Percentiles rank a stretch among this genome's conserved stretches.
These are phyloP conservation scores for Dactylorhiza incarnata DNA, from an alignment of 106 monocot species.

Conservation along the genomic window DNA sequence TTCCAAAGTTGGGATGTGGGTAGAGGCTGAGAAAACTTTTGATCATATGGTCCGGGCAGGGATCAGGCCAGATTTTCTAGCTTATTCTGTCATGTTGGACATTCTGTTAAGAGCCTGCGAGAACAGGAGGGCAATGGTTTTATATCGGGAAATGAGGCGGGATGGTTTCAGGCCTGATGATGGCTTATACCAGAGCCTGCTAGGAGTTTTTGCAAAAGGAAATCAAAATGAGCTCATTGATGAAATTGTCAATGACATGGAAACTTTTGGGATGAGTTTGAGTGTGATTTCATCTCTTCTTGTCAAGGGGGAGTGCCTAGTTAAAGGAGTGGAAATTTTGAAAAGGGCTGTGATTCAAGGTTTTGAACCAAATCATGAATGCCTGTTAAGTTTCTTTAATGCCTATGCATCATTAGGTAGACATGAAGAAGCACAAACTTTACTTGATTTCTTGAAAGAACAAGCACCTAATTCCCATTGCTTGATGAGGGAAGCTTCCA, in stretches of 20 bases:
- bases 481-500: constrained; percentile 49
- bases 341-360: constrained; percentile 55
- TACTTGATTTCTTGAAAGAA: constrained; percentile 53
- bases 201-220: constrained; percentile 35
- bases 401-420: constrained; percentile 32
- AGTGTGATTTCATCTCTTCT: constrained; percentile 45
- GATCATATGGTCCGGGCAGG: constrained; percentile 70
- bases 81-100: constrained; percentile 78
- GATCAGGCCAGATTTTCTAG: constrained; percentile 65
- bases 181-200: constrained; percentile 47
- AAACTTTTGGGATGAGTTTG: constrained; percentile 36
- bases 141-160: constrained; percentile 61
- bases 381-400: constrained; percentile 47
- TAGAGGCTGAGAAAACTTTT: constrained; percentile 66
- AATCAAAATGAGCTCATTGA: constrained; percentile 33
- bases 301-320: constrained; percentile 58
- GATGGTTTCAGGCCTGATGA: constrained; percentile 63
- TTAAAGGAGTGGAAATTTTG: constrained; percentile 50
- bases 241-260: constrained; percentile 71
- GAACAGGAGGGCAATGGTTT: constrained; percentile 43
- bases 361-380: constrained; percentile 37
- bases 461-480: constrained; percentile 27
- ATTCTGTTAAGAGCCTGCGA: constrained; percentile 49
- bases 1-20: constrained; percentile 71
- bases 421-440: constrained; percentile 41